These are phyloP conservation scores for Sugiyamaella pinicola DNA, from an alignment of 1,139 yeast genomes.

Conservation along the genomic window DNA sequence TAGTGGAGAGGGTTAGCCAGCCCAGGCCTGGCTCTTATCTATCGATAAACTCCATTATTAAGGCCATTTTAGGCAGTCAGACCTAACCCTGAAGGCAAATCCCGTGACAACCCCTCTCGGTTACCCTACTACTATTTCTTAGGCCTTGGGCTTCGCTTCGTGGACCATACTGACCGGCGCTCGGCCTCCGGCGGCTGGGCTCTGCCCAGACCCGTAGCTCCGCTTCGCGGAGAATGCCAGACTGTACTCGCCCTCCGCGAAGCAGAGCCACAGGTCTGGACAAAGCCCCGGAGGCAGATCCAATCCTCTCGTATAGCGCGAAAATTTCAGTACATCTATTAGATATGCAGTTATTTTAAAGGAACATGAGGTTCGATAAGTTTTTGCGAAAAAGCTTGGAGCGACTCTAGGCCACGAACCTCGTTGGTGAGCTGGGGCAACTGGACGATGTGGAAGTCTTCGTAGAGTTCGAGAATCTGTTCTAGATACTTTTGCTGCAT, in stretches of 20 bases:
- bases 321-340: background rate
- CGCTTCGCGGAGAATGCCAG: too few relatives aligned
- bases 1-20: background rate
- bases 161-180: too few relatives aligned
- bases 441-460: constrained; percentile 91
- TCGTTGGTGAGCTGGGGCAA: constrained; percentile 94
- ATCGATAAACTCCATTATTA: background rate
- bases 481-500: constrained; percentile 94
- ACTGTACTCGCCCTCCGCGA: too few relatives aligned
- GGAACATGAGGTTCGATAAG: constrained; percentile 37
- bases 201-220: too few relatives aligned
- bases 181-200: too few relatives aligned
- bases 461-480: constrained; percentile 91
- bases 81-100: constrained; percentile 1
- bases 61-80: background rate
- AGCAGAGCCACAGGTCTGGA: background rate
- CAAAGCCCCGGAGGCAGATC: background rate
- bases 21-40: background rate
- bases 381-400: constrained; percentile 58
- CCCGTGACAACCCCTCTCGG: too few relatives aligned
- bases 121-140: too few relatives aligned
- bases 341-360: background rate
- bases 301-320: too few relatives aligned
- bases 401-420: constrained; percentile 85
- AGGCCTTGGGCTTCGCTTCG: too few relatives aligned